Percentiles rank a stretch among this genome's conserved stretches.
Conservation (phyloP, 2,329 filamentous ascomycete species). For the Chaetomiaceae sp. region DNA sequence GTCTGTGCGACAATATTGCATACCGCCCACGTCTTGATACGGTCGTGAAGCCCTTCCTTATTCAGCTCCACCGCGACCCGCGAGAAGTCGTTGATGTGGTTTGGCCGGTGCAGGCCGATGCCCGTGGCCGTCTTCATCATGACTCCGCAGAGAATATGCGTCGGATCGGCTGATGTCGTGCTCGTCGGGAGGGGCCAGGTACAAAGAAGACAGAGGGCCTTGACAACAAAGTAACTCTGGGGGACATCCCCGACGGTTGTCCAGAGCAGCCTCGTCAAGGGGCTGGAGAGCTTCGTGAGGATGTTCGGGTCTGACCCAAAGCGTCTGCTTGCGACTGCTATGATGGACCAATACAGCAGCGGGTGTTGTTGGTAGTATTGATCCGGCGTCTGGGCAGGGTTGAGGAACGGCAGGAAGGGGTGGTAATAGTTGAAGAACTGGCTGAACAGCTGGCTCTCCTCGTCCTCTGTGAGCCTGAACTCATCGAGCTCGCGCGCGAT, state of each 20-base stretch:
- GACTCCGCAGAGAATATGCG: slow-evolving; percentile 74
- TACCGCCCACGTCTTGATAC: slow-evolving; percentile 76
- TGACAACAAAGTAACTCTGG: slow-evolving; percentile 74
- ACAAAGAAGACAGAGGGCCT: slow-evolving; percentile 73
- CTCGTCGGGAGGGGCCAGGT: slow-evolving; percentile 82
- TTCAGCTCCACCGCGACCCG: slow-evolving; percentile 69
- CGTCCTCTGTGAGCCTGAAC: slow-evolving; percentile 59
- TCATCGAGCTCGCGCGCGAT: slow-evolving; percentile 60
- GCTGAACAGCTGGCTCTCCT: slow-evolving; percentile 61
- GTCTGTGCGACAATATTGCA: slow-evolving; percentile 81
- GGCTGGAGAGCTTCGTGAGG: slow-evolving; percentile 63
- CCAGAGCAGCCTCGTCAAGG: slow-evolving; percentile 69
- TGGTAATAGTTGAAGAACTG: slow-evolving; percentile 75
- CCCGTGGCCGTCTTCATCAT: slow-evolving; percentile 87
- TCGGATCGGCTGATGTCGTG: slow-evolving; percentile 73
- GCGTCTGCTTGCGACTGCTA: slow-evolving; percentile 69
- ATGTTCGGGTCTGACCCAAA: slow-evolving; percentile 61
- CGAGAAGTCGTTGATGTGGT: slow-evolving; percentile 79
- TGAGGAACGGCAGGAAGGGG: slow-evolving; percentile 72
- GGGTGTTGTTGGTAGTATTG: slow-evolving; percentile 72
- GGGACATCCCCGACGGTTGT: slow-evolving; percentile 72
- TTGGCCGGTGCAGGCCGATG: slow-evolving; percentile 75
- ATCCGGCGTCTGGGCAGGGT: slow-evolving; percentile 61
- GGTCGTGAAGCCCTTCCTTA: slow-evolving; percentile 73
- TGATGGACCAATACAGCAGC: slow-evolving; percentile 80